Evolutionary conservation across 805 yeast species (phyloP).

Genomic region (Cyberlindnera sargentensis): DNA sequence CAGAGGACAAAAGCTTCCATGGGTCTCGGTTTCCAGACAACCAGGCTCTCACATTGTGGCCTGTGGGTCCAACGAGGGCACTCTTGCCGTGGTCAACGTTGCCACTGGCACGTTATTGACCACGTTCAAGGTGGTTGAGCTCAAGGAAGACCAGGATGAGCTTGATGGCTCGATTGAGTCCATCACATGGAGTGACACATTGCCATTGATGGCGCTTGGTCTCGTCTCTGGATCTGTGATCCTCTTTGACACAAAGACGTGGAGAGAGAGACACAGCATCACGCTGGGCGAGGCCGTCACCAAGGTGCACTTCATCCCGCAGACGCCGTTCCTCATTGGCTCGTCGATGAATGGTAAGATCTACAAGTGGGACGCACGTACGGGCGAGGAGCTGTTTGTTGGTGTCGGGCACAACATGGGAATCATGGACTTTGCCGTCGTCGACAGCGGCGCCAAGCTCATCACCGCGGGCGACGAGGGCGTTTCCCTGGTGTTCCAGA

Average conservation of each 20-base stretch:
- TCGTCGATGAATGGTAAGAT: slow-evolving; percentile 81
- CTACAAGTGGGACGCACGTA: slow-evolving; percentile 83
- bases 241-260: slow-evolving; percentile 73
- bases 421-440: slow-evolving; percentile 73
- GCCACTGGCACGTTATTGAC: slow-evolving; percentile 69
- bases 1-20: slow-evolving; percentile 74
- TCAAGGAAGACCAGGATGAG: slow-evolving; percentile 48
- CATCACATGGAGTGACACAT: slow-evolving; percentile 65
- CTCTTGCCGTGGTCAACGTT: slow-evolving; percentile 68
- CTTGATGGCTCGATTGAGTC: slow-evolving; percentile 71
- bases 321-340: slow-evolving; percentile 55
- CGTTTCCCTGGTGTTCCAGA: slow-evolving; percentile 56
- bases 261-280: slow-evolving; percentile 76
- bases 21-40: slow-evolving; percentile 65
- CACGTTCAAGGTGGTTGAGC: slow-evolving; percentile 55
- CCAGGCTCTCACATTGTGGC: slow-evolving; percentile 53
- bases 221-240: slow-evolving; percentile 83
- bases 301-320: slow-evolving; percentile 55
- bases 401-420: slow-evolving; percentile 96
- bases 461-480: slow-evolving; percentile 98
- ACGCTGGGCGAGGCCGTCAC: slow-evolving; percentile 80
- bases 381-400: slow-evolving; percentile 67
- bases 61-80: slow-evolving; percentile 84
- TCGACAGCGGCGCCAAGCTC: slow-evolving; percentile 58
- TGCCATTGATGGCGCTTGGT: slow-evolving; percentile 75